phyloP scores from a whole-genome alignment of 352 stramenopile species.

The Globisporangium megalacanthum region DNA sequence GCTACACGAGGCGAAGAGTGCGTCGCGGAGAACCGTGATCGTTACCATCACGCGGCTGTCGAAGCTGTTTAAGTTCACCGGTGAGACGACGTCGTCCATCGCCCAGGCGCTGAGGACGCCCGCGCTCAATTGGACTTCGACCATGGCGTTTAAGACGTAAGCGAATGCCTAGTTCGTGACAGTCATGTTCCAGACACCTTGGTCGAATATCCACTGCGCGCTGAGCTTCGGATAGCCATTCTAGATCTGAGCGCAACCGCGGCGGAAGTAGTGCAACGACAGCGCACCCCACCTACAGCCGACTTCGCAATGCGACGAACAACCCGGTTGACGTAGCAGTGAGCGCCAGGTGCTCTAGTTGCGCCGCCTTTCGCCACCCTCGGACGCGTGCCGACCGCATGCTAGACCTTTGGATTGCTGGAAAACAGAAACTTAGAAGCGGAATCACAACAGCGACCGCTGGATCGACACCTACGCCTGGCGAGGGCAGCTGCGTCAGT shows the following conservation, averaged over 20 bases:
- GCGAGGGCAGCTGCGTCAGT: conserved; percentile 8
- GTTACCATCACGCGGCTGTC: too few species aligned
- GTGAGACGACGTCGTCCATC: too few species aligned
- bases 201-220: conserved; percentile 27
- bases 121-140: too few species aligned
- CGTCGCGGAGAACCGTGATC: too few species aligned
- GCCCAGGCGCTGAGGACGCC: too few species aligned
- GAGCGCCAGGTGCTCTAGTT: not conserved
- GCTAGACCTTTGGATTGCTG: too few species aligned
- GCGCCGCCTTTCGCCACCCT: not conserved
- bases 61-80: too few species aligned
- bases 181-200: conserved; percentile 23
- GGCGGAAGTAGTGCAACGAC: conserved; percentile 22
- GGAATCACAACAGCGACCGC: not conserved
- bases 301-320: not conserved
- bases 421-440: not conserved
- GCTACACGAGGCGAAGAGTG: too few species aligned
- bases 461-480: not conserved
- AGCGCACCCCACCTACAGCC: conserved; percentile 5
- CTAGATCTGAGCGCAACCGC: conserved; percentile 16
- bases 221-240: conserved; percentile 15
- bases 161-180: conserved; percentile 21
- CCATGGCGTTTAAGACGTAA: too few species aligned
- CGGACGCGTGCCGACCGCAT: too few species aligned
- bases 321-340: conserved; percentile 3